phyloP scores from a whole-genome alignment of 73 alveolate genomes.

The Loxodes magnus region DNA sequence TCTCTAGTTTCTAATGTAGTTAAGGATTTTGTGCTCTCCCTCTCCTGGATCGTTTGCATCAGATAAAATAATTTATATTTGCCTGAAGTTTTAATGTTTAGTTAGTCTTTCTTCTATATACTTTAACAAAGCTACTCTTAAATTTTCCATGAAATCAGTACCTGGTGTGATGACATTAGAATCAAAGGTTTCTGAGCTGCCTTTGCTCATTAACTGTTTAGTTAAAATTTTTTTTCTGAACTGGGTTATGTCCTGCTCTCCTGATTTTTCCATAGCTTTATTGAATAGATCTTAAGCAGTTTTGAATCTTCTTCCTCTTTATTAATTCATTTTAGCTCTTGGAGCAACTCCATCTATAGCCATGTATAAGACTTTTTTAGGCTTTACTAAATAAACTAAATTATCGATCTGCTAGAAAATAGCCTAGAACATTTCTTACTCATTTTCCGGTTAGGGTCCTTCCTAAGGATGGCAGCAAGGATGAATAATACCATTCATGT shows the following conservation, averaged over 20 bases:
- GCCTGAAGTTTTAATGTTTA: constrained; percentile 35
- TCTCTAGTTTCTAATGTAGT: constrained; percentile 90
- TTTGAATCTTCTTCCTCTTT: constrained; percentile 69
- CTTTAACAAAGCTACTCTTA: constrained; percentile 26
- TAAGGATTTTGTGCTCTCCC: constrained; percentile 98
- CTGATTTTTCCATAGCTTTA: constrained; percentile 17
- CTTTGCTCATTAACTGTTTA: no score
- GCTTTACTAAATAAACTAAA: constrained; percentile 61
- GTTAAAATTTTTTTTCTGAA: no score
- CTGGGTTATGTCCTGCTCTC: constrained; percentile 6
- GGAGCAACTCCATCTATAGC: constrained; percentile 99
- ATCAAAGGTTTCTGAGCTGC: constrained; percentile 44
- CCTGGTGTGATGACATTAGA: constrained; percentile 92
- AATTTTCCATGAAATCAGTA: constrained; percentile 66
- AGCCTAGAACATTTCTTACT: constrained; percentile 81
- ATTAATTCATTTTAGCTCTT: constrained; percentile 98
- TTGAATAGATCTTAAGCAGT: constrained; percentile 23
- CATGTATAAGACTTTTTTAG: constrained; percentile 79
- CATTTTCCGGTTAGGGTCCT: constrained; percentile 73
- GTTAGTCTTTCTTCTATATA: background rate
- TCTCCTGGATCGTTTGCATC: constrained; percentile 97
- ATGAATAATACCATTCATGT: constrained; percentile 99
- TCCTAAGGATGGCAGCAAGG: constrained; percentile 92
- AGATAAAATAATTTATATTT: constrained; percentile 69
- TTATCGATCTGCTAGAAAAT: constrained; percentile 84